A percentile compares a stretch with the other conserved stretches of the same genome.
Conservation (phyloP, 2,329 filamentous ascomycete genomes). For the Neonectria magnoliae region DNA sequence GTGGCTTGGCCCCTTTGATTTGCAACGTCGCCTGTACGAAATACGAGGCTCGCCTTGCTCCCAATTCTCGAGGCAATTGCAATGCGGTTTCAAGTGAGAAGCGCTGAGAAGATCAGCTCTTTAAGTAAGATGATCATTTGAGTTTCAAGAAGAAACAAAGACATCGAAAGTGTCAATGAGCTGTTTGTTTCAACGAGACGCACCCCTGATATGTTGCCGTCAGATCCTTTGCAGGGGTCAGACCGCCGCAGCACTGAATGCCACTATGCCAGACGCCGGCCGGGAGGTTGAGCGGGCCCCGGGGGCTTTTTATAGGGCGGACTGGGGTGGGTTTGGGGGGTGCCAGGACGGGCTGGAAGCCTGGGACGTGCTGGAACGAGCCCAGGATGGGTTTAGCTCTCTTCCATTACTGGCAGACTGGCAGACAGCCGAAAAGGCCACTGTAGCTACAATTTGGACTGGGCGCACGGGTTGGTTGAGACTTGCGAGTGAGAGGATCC, state of each 20-base stretch:
- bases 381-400: conserved; percentile 20
- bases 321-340: conserved; percentile 2
- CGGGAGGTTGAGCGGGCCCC: conserved; percentile 3
- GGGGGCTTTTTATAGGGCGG: conserved; percentile 12
- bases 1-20: conserved; percentile 9
- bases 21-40: conserved; percentile 20
- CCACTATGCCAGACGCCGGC: conserved; percentile 12
- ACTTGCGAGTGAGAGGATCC: not conserved
- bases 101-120: not conserved
- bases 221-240: conserved; percentile 22
- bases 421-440: conserved; percentile 47
- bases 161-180: conserved; percentile 2
- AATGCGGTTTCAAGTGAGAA: not conserved
- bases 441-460: conserved; percentile 51
- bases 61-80: not conserved
- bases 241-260: conserved; percentile 13
- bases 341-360: not conserved
- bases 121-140: no score
- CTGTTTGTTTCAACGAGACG: conserved; percentile 17
- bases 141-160: not conserved
- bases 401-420: not conserved
- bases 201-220: conserved; percentile 21
- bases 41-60: not conserved
- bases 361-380: not conserved
- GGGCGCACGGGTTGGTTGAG: conserved; percentile 7